Base-by-base conservation (phyloP, 1,284 basidiomycete genomes). In the Marasmius tenuissimus region DNA sequence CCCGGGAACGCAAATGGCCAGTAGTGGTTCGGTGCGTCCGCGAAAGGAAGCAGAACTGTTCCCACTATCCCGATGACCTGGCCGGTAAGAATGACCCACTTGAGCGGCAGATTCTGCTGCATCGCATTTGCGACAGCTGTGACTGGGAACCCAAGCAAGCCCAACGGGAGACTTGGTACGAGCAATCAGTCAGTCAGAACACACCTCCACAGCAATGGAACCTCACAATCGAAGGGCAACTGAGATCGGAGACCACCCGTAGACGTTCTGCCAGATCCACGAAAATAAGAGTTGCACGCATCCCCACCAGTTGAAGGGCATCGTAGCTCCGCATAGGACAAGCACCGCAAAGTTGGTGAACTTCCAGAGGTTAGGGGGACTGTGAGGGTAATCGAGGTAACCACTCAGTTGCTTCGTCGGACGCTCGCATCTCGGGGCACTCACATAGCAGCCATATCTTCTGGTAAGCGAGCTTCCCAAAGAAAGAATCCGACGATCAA, bases 1-100 rank as follows among this genome's bases (percentile, higher is more conserved):
- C 76, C 83, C n/a, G 84, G 83, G 68, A 85, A 80, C 51, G 78
- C 73, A 63, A 74, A 74, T 0, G 69, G 65, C 80, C 79, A 85
- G 69, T 84, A 85, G n/a, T 73, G 69, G 7, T 72, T 69, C 12
- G 76, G 73, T 1, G 35, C 55, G 57, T 81, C 76, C 0, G 77
- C 77, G 55, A 79, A 71, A 1, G 79, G 77, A 47, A 84, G 69
- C 11, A 84, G 70, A 39, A 76, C 62, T 1, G 79, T 82, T 16
- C 79, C 76, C 37, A 76, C 61, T 38, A 79, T 68, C 38, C 75
- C 66, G 61, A 81, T 61, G 37, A 65, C 66, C 40, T 80, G 73
- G 6, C 78, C 82, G 47, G 67, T 62, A 12, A 83, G 67, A 63
- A 84, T 77, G 55, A 83, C 69, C 72, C 75, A 79, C 67, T 84